Evolutionary conservation across 2,329 filamentous ascomycete genomes (phyloP), one percentile per base, ranked within the genome.

Genomic region (Capronia epimyces): DNA sequence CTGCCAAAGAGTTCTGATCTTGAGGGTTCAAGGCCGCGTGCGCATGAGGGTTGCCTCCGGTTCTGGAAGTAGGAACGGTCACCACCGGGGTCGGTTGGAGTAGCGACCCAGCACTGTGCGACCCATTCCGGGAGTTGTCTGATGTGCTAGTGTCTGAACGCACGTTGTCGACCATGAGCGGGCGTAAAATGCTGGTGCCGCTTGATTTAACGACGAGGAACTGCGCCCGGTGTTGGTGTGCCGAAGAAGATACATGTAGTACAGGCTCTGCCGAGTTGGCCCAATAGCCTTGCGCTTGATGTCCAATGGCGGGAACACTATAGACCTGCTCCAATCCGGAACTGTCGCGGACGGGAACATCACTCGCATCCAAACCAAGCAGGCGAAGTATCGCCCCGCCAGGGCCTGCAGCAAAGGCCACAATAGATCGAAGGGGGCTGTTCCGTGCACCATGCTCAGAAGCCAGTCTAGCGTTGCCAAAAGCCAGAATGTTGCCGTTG

Each of bases 21-120:
- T 75, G 78, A 3, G 79, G 79, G 59, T 83, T 81, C 64, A 83
- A 83, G 5, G 72, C 63, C 9, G 83, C 69, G 64, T 82, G 73
- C 1, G 73, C 73, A 62, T 81, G 78, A 2, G 72, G 57, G 24
- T 63, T 62, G 1, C 70, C 73, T 9, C 73, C 75, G 1, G 73
- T 78, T 21, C 71, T 61, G 1, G 65, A 62, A 12, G 64, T 63
- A 1, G 64, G 59, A 31, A 81, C 66, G 29, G 69, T 69, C 15
- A 75, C 59, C 9, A 81, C 59, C 2, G 70, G 69, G 50, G 75
- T 73, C 1, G 72, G 64, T 49, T 77, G 70, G 3, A 82, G 60
- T 22, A 44, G 67, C 12, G 22, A 16, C 8, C 18, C 15, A 4
- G 41, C 5, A 8, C 12, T 37, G 29, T 18, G 12, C 20, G 4